These are phyloP conservation scores for Scytalidium lignicola DNA, from an alignment of 2,329 filamentous ascomycete species.

Conservation along the genomic window DNA sequence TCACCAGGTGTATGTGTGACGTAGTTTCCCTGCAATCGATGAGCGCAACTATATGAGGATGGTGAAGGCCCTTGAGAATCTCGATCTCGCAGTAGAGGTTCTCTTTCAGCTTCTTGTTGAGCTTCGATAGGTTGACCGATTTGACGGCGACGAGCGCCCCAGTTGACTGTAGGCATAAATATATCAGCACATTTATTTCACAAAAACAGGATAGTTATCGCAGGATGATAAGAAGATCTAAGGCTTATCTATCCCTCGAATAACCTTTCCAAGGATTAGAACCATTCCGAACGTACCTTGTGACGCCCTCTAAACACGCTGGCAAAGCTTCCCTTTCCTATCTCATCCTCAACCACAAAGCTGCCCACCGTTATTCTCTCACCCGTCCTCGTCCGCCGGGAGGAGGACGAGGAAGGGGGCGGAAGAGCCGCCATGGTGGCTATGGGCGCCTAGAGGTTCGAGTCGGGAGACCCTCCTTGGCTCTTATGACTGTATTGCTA, in stretches of 20 bases:
- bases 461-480: slow-evolving; percentile 11
- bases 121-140: slow-evolving; percentile 82
- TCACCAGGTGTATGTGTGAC: slow-evolving; percentile 90
- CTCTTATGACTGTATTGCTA: slow-evolving; percentile 20
- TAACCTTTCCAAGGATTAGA: slow-evolving; percentile 5
- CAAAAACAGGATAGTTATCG: background rate
- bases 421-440: slow-evolving; percentile 35
- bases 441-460: slow-evolving; percentile 10
- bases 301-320: slow-evolving; percentile 87
- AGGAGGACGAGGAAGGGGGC: slow-evolving; percentile 34
- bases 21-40: slow-evolving; percentile 88
- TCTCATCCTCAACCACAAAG: slow-evolving; percentile 80
- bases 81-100: slow-evolving; percentile 94
- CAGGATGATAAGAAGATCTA: too few relatives aligned
- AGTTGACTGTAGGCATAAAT: slow-evolving; percentile 53
- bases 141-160: slow-evolving; percentile 90
- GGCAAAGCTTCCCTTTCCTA: slow-evolving; percentile 96
- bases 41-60: slow-evolving; percentile 94
- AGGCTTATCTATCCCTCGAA: too few relatives aligned
- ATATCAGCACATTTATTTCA: slow-evolving; percentile 13
- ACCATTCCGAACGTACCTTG: slow-evolving; percentile 54
- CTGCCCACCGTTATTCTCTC: slow-evolving; percentile 55
- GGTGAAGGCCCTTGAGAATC: slow-evolving; percentile 87
- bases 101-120: slow-evolving; percentile 94
- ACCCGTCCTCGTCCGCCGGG: slow-evolving; percentile 31